Base-by-base conservation (phyloP, 1,284 basidiomycete genomes). In the Leccinum griseonigrum region DNA sequence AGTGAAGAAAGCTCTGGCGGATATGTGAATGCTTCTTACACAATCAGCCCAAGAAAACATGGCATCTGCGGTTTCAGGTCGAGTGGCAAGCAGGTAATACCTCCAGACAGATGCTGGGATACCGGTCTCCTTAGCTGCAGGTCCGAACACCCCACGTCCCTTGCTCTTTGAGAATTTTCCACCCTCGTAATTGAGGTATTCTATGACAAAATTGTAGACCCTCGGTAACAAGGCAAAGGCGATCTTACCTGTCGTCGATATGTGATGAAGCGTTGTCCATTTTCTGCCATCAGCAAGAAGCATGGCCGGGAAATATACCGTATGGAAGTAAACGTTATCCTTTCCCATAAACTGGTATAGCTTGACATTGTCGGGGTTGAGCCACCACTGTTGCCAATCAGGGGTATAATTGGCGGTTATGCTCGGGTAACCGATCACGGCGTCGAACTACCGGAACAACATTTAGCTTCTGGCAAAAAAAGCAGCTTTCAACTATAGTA, bases 301-400 rank as follows among this genome's bases (percentile, higher is more conserved):
- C 66, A 96, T 89, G 8, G 94, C 89, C 11, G 97, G 97, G 81
- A 91, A 99, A 73, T 96, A 95, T 59, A 99, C 89, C 1, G 95
- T 96, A 77, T 99, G 97, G 87, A 99, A 99, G 75, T 97, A 97
- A 60, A 96, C 94, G 68, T 98, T 97, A 75, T 97, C 94, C 77
- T 97, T 97, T 72, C 94, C 94, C 97, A 99, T 99, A 82, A 99
- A 99, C 76, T 99, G 97, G 79, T 94, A 98, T 58, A 99, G 81
- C 68, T 88, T 84, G 67, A 99, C 96, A 69, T 98, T 84, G 68
- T 95, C 83, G 4, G 92, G 92, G 74, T 97, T 92, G 75, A 94
- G 89, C 97, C 97, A 99, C 97, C 97, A 99, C 74, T 90, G 83
- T 75, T 92, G 87, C 97, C 97, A 99, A 66, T 97, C 90, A 54